These are phyloP conservation scores for Paraphaeosphaeria sporulosa DNA, from an alignment of 2,329 filamentous ascomycete species.

Conservation along the genomic window DNA sequence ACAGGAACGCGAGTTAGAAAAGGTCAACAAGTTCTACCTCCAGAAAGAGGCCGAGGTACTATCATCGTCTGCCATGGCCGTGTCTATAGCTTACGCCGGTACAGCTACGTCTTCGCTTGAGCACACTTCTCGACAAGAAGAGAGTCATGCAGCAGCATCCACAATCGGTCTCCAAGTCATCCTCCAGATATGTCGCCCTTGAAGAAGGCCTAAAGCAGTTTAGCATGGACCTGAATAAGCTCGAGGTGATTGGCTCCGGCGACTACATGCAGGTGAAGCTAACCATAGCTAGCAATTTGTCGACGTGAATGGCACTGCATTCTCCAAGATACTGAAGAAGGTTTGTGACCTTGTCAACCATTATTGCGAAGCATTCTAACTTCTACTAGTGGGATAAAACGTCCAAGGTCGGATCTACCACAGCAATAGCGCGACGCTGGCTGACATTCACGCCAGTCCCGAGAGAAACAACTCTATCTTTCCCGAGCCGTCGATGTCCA, in stretches of 20 bases:
- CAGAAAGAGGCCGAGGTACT: conserved; percentile 97
- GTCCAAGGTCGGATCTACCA: conserved; percentile 71
- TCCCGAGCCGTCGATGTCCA: conserved; percentile 96
- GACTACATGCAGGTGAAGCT: conserved; percentile 24
- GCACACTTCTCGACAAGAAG: conserved; percentile 94
- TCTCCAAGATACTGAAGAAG: conserved; percentile 99
- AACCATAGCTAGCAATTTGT: conserved; percentile 79
- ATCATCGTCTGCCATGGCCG: conserved; percentile 32
- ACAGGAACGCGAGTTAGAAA: conserved; percentile 95
- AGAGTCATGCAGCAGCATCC: conserved; percentile 82
- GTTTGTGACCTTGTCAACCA: conserved; percentile 49
- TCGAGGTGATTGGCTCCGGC: conserved; percentile 64
- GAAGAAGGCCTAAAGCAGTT: conserved; percentile 98
- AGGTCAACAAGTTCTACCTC: conserved; percentile 96
- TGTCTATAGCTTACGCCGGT: conserved; percentile 24
- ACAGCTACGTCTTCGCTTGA: conserved; percentile 90
- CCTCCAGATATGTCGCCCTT: conserved; percentile 90
- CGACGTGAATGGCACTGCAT: conserved; percentile 95
- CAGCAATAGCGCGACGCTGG: conserved; percentile 29
- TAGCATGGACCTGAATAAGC: conserved; percentile 93
- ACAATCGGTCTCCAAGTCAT: conserved; percentile 80
- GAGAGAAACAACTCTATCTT: conserved; percentile 96
- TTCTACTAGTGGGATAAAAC: conserved; percentile 88
- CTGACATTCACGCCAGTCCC: conserved; percentile 66
- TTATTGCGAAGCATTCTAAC: conserved; percentile 44